Evolutionary conservation across 805 yeast genomes (phyloP), one percentile per base, ranked within the genome.

Genomic region (Candida hungchunana): DNA sequence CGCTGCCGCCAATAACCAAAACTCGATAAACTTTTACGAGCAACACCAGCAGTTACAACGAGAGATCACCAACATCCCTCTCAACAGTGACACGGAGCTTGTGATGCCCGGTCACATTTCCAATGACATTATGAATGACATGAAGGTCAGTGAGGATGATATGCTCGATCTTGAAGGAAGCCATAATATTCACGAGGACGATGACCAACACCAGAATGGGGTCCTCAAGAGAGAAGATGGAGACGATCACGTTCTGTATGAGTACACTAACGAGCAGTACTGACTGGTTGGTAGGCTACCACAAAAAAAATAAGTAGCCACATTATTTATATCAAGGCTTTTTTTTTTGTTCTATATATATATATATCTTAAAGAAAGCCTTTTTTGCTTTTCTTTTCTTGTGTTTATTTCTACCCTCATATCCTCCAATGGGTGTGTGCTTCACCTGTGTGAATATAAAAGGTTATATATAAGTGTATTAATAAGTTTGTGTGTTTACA

Each of bases 41-140:
- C 42, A 41, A 34, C 44, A 47, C n/a, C 40, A 49, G 31, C 45
- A 44, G 15, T 34, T 46, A n/a, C 48, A 47, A 32, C 37, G 51
- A 32, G 51, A 51, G 31, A 47, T 56, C 32, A 51, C 56, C 6
- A 44, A 48, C 26, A 44, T 51, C 25, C 50, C 56, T 10, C 30
- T 47, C 18, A 33, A 43, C n/a, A 50, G 47, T n/a, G 53, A 46
- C 8, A 40, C 31, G 16, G 54, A 50, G 4, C 19, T 46, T 2
- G 50, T 50, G 6, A 39, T 44, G 26, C 34, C 42, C n/a, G 31
- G 26, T 2, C 46, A 48, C 16, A 43, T 45, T n/a, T 33, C 42
- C 15, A 37, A 47, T 13, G 53, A 48, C 28, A 8, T 51, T 7
- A 50, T 53, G 35, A 32, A 36, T 17, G 45, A 46, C 5, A 40